These are phyloP conservation scores for Fusarium sacchari DNA, from an alignment of 2,329 filamentous ascomycete species.

Conservation along the genomic window DNA sequence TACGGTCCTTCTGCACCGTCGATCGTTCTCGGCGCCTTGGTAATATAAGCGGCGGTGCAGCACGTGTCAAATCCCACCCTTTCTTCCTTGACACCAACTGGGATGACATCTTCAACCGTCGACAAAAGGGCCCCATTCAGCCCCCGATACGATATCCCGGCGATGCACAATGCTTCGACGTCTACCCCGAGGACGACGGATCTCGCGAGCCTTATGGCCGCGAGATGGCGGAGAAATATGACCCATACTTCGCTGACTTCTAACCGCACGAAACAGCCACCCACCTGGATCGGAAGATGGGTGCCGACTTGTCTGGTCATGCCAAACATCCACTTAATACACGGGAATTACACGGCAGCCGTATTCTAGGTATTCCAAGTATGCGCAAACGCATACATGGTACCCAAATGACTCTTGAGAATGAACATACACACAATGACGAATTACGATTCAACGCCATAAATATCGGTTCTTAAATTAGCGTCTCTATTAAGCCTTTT, in stretches of 20 bases:
- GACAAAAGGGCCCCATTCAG: slow-evolving; percentile 75
- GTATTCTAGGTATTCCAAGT: neutral
- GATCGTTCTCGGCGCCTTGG: slow-evolving; percentile 82
- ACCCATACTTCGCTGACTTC: slow-evolving; percentile 77
- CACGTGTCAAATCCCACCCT: slow-evolving; percentile 76
- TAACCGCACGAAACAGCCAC: neutral
- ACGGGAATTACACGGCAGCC: neutral
- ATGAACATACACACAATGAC: neutral
- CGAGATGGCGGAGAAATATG: slow-evolving; percentile 75
- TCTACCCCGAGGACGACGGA: slow-evolving; percentile 80
- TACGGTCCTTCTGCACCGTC: slow-evolving; percentile 79
- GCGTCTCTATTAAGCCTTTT: slow-evolving; percentile 6
- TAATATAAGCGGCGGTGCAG: slow-evolving; percentile 79
- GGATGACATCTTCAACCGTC: slow-evolving; percentile 74
- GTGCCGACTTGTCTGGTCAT: neutral
- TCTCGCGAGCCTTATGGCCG: slow-evolving; percentile 73
- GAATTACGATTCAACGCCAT: slow-evolving; percentile 22
- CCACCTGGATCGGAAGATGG: neutral
- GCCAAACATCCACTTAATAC: neutral
- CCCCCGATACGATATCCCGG: slow-evolving; percentile 78
- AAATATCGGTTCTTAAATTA: slow-evolving; percentile 13
- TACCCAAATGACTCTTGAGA: neutral
- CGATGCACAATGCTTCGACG: slow-evolving; percentile 83
- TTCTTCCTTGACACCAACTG: slow-evolving; percentile 81
- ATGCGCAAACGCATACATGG: neutral